These are phyloP conservation scores for Withania somnifera DNA, from an alignment of 305 asterid species.

Conservation along the genomic window DNA sequence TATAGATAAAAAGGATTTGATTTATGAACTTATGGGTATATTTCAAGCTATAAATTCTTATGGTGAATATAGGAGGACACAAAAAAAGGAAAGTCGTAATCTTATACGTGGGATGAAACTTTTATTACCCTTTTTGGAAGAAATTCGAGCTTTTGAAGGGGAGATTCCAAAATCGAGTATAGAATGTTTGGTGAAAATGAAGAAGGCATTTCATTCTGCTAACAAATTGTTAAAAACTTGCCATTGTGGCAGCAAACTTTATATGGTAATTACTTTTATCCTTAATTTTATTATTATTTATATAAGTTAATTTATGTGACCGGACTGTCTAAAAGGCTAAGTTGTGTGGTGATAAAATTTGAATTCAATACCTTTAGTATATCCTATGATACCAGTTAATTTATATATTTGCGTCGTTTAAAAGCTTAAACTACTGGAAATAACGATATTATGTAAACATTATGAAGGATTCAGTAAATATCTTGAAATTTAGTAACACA, in stretches of 20 bases:
- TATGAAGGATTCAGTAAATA: no score
- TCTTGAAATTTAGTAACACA: no score
- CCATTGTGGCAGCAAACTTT: conserved; percentile 72
- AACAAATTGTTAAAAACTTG: conserved; percentile 54
- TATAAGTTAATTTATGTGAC: not conserved
- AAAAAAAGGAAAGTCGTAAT: conserved; percentile 47
- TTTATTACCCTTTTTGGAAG: conserved; percentile 53
- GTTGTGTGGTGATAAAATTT: not conserved
- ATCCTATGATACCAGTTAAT: not conserved
- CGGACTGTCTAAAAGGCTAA: not conserved
- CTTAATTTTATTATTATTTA: not conserved
- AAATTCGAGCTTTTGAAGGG: conserved; percentile 26
- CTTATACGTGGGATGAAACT: conserved; percentile 47
- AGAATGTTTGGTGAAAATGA: conserved; percentile 38
- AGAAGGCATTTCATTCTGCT: conserved; percentile 54
- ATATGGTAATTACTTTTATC: conserved; percentile 32
- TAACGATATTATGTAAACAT: not conserved
- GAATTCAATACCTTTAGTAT: not conserved
- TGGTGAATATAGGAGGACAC: conserved; percentile 58
- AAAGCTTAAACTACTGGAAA: not conserved
- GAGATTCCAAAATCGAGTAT: conserved; percentile 31
- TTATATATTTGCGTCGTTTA: not conserved
- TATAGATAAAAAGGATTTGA: conserved; percentile 20
- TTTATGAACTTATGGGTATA: conserved; percentile 36
- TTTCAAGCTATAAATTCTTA: conserved; percentile 35